Conservation (phyloP, 2,329 filamentous ascomycete species). For the Venturiaceae sp. region DNA sequence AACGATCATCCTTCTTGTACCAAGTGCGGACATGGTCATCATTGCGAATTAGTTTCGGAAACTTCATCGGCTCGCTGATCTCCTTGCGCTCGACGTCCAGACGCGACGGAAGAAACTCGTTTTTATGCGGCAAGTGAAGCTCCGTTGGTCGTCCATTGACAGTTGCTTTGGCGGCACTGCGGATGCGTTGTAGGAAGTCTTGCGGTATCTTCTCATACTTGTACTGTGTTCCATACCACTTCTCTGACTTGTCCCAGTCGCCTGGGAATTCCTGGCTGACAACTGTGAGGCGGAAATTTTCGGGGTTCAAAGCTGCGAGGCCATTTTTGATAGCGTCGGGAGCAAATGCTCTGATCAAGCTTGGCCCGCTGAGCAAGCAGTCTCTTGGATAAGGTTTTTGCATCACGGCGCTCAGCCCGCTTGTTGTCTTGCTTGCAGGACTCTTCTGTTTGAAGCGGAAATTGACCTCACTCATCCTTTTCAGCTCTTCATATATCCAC, state of each 20-base stretch:
- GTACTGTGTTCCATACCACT: conserved; percentile 98
- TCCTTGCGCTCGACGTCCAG: conserved; percentile 83
- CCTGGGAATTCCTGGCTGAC: conserved; percentile 78
- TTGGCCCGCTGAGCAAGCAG: conserved; percentile 74
- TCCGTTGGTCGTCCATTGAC: conserved; percentile 53
- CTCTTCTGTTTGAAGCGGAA: conserved; percentile 95
- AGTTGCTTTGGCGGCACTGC: conserved; percentile 50
- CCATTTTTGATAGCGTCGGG: conserved; percentile 64
- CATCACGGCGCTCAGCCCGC: conserved; percentile 77
- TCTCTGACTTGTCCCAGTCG: conserved; percentile 78
- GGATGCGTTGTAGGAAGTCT: conserved; percentile 64
- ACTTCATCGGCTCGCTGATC: conserved; percentile 60
- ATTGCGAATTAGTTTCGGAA: conserved; percentile 76
- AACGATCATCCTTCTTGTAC: conserved; percentile 98
- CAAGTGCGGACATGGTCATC: conserved; percentile 73
- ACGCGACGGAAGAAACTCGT: conserved; percentile 90
- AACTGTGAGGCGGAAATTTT: conserved; percentile 81
- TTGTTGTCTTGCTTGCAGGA: conserved; percentile 81
- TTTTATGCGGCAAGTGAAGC: conserved; percentile 81
- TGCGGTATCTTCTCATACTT: conserved; percentile 68
- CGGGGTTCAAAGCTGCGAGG: conserved; percentile 64
- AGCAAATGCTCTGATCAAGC: conserved; percentile 70
- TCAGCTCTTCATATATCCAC: conserved; percentile 93
- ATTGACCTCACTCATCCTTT: conserved; percentile 80
- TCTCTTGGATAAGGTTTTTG: conserved; percentile 74